Conservation (phyloP, 2,329 filamentous ascomycete genomes). For the Apiospora koreana region DNA sequence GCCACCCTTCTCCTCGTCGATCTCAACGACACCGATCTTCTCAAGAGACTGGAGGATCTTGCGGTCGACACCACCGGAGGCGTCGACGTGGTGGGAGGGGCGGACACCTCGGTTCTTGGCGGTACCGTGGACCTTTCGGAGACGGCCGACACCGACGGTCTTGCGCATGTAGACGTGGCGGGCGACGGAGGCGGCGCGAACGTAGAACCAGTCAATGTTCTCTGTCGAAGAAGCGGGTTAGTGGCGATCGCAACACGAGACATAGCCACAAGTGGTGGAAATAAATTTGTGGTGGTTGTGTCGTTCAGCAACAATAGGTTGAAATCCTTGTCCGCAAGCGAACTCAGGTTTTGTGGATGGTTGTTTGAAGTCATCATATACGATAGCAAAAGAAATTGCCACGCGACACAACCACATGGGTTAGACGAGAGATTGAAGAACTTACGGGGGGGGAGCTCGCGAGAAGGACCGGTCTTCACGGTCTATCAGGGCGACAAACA, state of each 20-base stretch:
- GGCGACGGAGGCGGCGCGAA: slow-evolving; percentile 90
- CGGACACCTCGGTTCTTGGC: slow-evolving; percentile 95
- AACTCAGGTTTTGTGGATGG: slow-evolving; percentile 64
- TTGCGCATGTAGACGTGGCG: slow-evolving; percentile 99
- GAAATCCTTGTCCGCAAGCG: slow-evolving; percentile 50
- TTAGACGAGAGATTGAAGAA: not conserved
- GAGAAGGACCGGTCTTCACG: slow-evolving; percentile 95
- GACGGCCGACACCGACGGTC: slow-evolving; percentile 96
- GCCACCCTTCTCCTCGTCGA: slow-evolving; percentile 97
- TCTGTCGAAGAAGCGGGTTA: slow-evolving; percentile 37
- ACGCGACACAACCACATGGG: not conserved
- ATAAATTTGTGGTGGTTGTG: slow-evolving; percentile 14
- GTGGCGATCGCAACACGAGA: not conserved
- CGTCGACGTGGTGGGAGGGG: slow-evolving; percentile 93
- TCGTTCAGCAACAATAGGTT: slow-evolving; percentile 37
- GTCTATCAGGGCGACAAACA: too few relatives aligned
- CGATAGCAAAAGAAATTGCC: not conserved
- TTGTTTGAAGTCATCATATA: slow-evolving; percentile 56
- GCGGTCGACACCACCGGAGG: slow-evolving; percentile 92
- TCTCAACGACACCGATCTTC: slow-evolving; percentile 98
- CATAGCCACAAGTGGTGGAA: not conserved
- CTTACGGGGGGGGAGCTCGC: slow-evolving; percentile 85
- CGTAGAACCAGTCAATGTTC: slow-evolving; percentile 95
- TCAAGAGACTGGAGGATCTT: slow-evolving; percentile 96
- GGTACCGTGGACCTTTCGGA: slow-evolving; percentile 93